These are phyloP conservation scores for Mucor velutinosus DNA, from an alignment of 371 early-diverging fungal species.

Conservation along the genomic window DNA sequence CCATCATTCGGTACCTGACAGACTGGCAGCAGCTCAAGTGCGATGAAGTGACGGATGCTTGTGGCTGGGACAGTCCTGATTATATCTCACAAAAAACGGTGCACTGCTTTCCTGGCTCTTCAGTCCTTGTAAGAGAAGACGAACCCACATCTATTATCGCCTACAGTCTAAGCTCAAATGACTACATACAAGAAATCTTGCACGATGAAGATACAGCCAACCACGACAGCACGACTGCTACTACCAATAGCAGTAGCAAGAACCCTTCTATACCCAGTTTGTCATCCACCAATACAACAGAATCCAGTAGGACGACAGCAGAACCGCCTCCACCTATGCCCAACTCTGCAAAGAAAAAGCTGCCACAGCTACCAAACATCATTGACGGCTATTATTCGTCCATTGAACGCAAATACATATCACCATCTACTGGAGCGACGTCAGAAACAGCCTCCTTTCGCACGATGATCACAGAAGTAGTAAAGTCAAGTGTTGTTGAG, in stretches of 20 bases:
- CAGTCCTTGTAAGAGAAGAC: constrained; percentile 84
- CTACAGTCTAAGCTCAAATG: constrained; percentile 63
- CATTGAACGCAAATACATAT: constrained; percentile 39
- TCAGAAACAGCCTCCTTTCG: constrained; percentile 45
- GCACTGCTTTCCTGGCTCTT: constrained; percentile 83
- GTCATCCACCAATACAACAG: background rate
- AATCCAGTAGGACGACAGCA: background rate
- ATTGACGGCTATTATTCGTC: constrained; percentile 39
- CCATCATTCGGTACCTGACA: constrained; percentile 27
- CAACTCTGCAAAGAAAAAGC: background rate
- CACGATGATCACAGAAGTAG: constrained; percentile 39
- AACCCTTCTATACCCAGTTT: background rate
- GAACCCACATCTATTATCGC: constrained; percentile 93
- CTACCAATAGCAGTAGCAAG: background rate
- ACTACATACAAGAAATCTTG: constrained; percentile 22
- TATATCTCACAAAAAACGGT: constrained; percentile 29
- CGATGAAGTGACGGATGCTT: constrained; percentile 23
- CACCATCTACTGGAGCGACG: constrained; percentile 30
- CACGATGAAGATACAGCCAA: background rate
- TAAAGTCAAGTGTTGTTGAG: constrained; percentile 34
- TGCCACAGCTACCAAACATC: constrained; percentile 2
- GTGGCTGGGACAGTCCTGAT: constrained; percentile 42
- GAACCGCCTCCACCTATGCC: background rate
- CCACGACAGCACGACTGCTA: background rate
- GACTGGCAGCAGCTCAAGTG: constrained; percentile 35